Conservation (phyloP, 768 basidiomycete genomes). For the Termitomyces sp. region DNA sequence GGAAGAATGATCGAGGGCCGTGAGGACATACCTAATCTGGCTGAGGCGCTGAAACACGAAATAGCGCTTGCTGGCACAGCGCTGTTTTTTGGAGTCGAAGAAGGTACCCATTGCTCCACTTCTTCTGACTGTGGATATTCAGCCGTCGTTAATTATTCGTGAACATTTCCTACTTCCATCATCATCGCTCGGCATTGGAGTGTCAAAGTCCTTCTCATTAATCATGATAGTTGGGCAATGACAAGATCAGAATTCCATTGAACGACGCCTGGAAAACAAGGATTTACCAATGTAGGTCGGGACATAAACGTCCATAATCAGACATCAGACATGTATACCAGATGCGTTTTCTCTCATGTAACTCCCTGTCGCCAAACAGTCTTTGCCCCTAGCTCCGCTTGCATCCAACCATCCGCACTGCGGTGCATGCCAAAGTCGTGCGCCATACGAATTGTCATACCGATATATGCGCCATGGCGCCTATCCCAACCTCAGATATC, state of each 20-base stretch:
- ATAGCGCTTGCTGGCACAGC: conserved; percentile 43
- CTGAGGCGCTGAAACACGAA: conserved; percentile 77
- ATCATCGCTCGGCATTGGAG: conserved; percentile 52
- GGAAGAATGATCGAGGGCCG: background rate
- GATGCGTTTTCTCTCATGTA: conserved; percentile 65
- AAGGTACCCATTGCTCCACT: conserved; percentile 42
- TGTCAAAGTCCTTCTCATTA: conserved; percentile 73
- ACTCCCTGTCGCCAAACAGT: conserved; percentile 57
- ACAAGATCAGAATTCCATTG: background rate
- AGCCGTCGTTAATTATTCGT: background rate
- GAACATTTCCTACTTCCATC: conserved; percentile 35
- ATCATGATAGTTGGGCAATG: conserved; percentile 46
- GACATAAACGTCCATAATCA: conserved; percentile 75
- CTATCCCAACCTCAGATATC: conserved; percentile 82
- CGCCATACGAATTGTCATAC: conserved; percentile 91
- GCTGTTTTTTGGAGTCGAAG: conserved; percentile 23
- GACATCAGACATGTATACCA: conserved; percentile 82
- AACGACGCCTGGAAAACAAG: background rate
- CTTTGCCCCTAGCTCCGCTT: conserved; percentile 45
- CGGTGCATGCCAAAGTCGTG: conserved; percentile 85
- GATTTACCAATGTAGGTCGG: conserved; percentile 67
- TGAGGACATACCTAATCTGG: conserved; percentile 53
- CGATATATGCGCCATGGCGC: conserved; percentile 80
- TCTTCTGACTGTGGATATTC: conserved; percentile 50
- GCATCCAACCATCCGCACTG: conserved; percentile 72